Percentiles rank a stretch among this genome's conserved stretches.
Evolutionary conservation across 1,284 basidiomycete genomes (phyloP).

Genomic region (Cryptococcus sp.): DNA sequence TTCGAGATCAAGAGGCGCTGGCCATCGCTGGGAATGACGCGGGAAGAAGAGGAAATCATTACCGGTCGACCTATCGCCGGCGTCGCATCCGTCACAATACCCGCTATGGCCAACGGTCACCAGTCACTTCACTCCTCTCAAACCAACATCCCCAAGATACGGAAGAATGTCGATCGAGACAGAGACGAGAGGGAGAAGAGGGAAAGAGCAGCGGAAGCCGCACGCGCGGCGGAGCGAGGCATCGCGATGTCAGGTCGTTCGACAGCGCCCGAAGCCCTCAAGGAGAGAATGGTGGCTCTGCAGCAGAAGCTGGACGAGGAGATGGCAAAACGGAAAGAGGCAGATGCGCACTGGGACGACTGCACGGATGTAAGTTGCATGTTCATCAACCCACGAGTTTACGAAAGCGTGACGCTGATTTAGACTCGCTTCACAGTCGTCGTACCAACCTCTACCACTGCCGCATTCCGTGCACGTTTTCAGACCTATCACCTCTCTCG

Average conservation of each 20-base stretch:
- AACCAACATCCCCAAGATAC: slow-evolving; percentile 24
- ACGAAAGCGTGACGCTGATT: slow-evolving; percentile 8
- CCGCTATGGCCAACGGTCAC: slow-evolving; percentile 17
- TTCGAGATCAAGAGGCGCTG: slow-evolving; percentile 78
- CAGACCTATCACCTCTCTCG: slow-evolving; percentile 48
- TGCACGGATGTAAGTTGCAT: slow-evolving; percentile 66
- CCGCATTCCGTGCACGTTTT: slow-evolving; percentile 55
- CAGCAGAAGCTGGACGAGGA: slow-evolving; percentile 68
- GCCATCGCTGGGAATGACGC: slow-evolving; percentile 66
- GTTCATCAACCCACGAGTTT: not conserved
- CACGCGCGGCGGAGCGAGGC: slow-evolving; percentile 27
- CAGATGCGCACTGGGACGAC: slow-evolving; percentile 82
- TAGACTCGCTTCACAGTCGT: slow-evolving; percentile 58
- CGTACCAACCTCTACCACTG: slow-evolving; percentile 62
- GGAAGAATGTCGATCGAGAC: slow-evolving; percentile 43
- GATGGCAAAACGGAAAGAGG: slow-evolving; percentile 63
- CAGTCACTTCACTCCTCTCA: slow-evolving; percentile 15
- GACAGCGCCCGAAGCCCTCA: slow-evolving; percentile 46
- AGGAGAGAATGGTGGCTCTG: slow-evolving; percentile 66
- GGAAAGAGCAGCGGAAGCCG: slow-evolving; percentile 38
- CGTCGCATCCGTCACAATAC: slow-evolving; percentile 15
- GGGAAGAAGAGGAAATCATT: slow-evolving; percentile 73
- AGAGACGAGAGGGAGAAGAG: slow-evolving; percentile 47
- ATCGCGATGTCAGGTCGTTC: slow-evolving; percentile 32
- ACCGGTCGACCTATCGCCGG: slow-evolving; percentile 37